Evolutionary conservation across 176 grass and related monocot species (phyloP).

Genomic region (Paspalum vaginatum): DNA sequence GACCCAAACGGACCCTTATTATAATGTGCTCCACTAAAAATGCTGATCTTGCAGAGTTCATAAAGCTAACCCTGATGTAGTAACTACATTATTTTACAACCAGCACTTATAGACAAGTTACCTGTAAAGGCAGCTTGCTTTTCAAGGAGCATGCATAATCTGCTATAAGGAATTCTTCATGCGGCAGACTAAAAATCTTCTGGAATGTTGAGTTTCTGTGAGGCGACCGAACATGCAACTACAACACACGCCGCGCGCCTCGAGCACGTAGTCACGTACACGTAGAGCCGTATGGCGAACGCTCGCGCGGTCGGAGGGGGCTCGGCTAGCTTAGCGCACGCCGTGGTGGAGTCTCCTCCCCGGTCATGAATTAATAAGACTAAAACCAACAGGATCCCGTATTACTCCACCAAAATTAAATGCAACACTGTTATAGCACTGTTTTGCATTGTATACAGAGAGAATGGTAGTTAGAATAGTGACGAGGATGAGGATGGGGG

Average conservation of each 20-base stretch:
- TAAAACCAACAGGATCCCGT: too few species aligned
- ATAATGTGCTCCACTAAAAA: background rate
- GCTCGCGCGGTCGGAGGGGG: too few species aligned
- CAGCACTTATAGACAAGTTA: background rate
- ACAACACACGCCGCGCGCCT: conserved; percentile 52
- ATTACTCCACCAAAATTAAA: too few species aligned
- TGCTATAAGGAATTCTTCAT: conserved; percentile 92
- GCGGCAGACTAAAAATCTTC: conserved; percentile 74
- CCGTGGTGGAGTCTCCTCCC: background rate
- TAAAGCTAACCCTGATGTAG: background rate
- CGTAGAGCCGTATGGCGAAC: conserved; percentile 61
- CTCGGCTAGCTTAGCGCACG: background rate
- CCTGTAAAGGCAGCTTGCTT: conserved; percentile 77
- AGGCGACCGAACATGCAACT: conserved; percentile 72
- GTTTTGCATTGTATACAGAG: too few species aligned
- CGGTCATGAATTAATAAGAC: background rate
- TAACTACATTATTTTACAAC: background rate
- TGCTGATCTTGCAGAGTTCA: background rate
- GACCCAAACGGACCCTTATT: too few species aligned
- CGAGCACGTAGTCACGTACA: conserved; percentile 64
- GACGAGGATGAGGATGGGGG: too few species aligned
- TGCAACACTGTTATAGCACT: too few species aligned
- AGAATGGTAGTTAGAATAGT: too few species aligned
- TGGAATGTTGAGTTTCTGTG: conserved; percentile 84
- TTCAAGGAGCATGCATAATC: conserved; percentile 85